phyloP scores from a whole-genome alignment of 345 rosid species.

The Psidium friedrichsthalianum region DNA sequence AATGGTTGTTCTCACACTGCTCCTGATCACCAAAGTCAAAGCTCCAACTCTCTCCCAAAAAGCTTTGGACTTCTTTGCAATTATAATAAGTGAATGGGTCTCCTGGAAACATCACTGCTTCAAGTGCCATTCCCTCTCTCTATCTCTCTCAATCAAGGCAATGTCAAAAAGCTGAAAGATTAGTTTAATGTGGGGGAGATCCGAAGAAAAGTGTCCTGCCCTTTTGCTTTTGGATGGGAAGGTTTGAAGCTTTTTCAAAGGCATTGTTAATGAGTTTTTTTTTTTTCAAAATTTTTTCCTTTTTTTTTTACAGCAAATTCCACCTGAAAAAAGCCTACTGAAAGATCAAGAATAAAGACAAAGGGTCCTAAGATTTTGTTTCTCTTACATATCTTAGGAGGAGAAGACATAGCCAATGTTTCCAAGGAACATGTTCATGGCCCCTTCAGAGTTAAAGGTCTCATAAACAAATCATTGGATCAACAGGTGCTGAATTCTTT shows the following conservation, averaged over 20 bases:
- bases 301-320: constrained; percentile 10
- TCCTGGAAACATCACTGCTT: constrained; percentile 47
- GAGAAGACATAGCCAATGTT: background rate
- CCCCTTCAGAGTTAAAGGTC: background rate
- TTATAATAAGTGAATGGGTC: constrained; percentile 12
- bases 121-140: constrained; percentile 45
- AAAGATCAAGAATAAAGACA: background rate
- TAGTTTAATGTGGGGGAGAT: background rate
- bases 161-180: background rate
- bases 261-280: constrained; percentile 2
- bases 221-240: constrained; percentile 4
- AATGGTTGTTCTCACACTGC: background rate
- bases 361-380: background rate
- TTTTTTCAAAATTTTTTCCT: background rate
- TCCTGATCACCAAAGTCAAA: background rate
- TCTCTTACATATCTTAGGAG: background rate
- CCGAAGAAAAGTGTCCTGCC: background rate
- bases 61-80: background rate
- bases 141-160: background rate
- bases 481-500: background rate
- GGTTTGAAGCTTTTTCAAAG: constrained; percentile 23
- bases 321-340: constrained; percentile 17
- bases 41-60: constrained; percentile 3
- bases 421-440: background rate
- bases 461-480: background rate